Conservation (phyloP, 2,329 filamentous ascomycete species). For the Diaporthe batatas region DNA sequence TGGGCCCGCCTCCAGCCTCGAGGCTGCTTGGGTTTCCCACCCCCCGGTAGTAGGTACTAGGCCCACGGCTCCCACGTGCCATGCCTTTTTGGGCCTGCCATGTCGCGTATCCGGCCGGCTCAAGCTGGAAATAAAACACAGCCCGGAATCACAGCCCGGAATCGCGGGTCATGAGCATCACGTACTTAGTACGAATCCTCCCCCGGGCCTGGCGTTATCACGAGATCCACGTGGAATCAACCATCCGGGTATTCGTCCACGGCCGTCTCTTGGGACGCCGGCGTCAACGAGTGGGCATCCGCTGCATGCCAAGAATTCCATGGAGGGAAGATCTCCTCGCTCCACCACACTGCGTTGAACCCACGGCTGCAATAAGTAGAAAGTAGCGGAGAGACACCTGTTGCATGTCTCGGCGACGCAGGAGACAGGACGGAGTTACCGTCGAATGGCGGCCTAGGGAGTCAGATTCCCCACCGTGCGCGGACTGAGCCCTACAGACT, state of each 20-base stretch:
- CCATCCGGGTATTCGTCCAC: conserved; percentile 6
- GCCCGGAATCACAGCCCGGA: not conserved
- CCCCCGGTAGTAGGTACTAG: not conserved
- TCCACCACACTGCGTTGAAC: not conserved
- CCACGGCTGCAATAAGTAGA: conserved; percentile 5
- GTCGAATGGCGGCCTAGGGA: conserved; percentile 31
- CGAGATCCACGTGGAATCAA: conserved; percentile 20
- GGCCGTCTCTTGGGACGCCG: not conserved
- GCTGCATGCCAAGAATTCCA: conserved; percentile 12
- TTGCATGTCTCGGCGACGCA: conserved; percentile 38
- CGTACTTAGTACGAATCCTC: not conserved
- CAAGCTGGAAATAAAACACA: not conserved
- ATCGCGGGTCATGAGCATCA: not conserved
- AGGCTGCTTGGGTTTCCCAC: not conserved
- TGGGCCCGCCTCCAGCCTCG: not conserved
- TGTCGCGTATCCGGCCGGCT: not conserved
- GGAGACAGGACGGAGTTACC: conserved; percentile 26
- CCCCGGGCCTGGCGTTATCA: not conserved
- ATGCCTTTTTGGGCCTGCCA: conserved; percentile 11
- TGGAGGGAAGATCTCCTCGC: conserved; percentile 22
- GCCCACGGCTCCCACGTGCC: conserved; percentile 16
- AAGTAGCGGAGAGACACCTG: conserved; percentile 38
- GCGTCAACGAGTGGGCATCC: conserved; percentile 19
- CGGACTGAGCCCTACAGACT: not conserved
- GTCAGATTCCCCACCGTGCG: conserved; percentile 22